A percentile compares a stretch with the other conserved stretches of the same genome.
Evolutionary conservation across 2,329 filamentous ascomycete species (phyloP).

Genomic region (Fonsecaea nubica): DNA sequence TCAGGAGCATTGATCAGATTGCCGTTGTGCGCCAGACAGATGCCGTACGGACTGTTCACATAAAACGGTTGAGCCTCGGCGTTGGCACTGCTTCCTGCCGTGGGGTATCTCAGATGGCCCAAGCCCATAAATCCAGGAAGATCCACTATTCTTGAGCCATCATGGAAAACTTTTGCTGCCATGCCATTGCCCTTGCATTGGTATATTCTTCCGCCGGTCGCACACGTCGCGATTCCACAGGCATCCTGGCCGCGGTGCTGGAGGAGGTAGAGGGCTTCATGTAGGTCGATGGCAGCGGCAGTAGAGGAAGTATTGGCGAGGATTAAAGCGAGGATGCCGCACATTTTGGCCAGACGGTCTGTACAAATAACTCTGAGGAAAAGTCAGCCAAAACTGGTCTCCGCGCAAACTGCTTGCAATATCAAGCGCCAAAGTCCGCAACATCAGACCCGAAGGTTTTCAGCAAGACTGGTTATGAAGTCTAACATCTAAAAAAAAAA

Average conservation of each 20-base stretch:
- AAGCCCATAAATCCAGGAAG: constrained; percentile 87
- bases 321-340: constrained; percentile 67
- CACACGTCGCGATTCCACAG: constrained; percentile 79
- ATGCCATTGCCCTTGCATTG: constrained; percentile 92
- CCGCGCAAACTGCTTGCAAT: background rate
- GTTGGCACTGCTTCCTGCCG: constrained; percentile 80
- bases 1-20: constrained; percentile 82
- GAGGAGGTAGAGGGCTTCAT: constrained; percentile 74
- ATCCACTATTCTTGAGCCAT: constrained; percentile 74
- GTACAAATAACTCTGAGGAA: background rate
- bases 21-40: constrained; percentile 83
- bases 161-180: constrained; percentile 82
- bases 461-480: constrained; percentile 50
- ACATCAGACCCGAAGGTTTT: constrained; percentile 33
- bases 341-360: constrained; percentile 57
- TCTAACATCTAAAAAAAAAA: constrained; percentile 55
- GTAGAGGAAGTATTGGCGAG: constrained; percentile 61
- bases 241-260: constrained; percentile 86
- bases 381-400: constrained; percentile 20
- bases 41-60: constrained; percentile 84
- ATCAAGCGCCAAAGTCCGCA: constrained; percentile 10
- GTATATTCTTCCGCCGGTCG: constrained; percentile 77
- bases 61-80: constrained; percentile 93
- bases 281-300: constrained; percentile 68
- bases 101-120: constrained; percentile 86